These are phyloP conservation scores for Capsicum rhomboideum DNA, from an alignment of 257 asterid species.

Conservation along the genomic window DNA sequence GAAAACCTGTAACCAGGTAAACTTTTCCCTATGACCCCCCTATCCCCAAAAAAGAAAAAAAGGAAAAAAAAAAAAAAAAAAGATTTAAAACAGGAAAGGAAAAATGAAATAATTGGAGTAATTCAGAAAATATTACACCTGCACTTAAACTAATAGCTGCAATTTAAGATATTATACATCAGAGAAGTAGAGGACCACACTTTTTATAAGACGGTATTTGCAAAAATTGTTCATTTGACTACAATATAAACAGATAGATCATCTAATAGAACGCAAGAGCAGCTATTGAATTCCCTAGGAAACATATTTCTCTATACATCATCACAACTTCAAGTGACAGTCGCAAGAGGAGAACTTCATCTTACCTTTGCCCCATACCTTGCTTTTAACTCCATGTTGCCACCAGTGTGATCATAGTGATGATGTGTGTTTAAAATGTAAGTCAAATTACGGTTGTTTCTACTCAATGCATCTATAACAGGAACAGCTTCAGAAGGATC, in stretches of 20 bases:
- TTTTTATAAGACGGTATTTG: not conserved
- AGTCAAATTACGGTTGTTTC: constrained; percentile 71
- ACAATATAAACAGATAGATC: not conserved
- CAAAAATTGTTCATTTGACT: not conserved
- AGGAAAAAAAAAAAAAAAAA: not conserved
- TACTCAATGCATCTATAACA: constrained; percentile 61
- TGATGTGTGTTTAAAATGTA: constrained; percentile 93
- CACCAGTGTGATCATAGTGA: constrained; percentile 95
- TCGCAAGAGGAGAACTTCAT: not conserved
- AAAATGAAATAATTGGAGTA: not conserved
- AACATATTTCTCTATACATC: not conserved
- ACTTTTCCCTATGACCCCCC: not conserved
- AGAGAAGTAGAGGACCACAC: not conserved
- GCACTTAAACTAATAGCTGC: not conserved
- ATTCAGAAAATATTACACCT: not conserved
- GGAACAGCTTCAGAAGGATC: constrained; percentile 97
- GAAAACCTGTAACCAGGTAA: not conserved
- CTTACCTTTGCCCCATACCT: constrained; percentile 98
- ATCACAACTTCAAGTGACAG: not conserved
- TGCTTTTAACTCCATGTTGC: constrained; percentile 79
- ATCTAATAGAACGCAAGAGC: constrained; percentile 3
- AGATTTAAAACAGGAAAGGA: not conserved
- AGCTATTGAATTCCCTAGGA: not conserved
- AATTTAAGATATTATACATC: not conserved
- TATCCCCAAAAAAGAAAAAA: no score